Evolutionary conservation across 1,284 basidiomycete species (phyloP), one percentile per base, ranked within the genome.

Genomic region (Caloboletus firmus): DNA sequence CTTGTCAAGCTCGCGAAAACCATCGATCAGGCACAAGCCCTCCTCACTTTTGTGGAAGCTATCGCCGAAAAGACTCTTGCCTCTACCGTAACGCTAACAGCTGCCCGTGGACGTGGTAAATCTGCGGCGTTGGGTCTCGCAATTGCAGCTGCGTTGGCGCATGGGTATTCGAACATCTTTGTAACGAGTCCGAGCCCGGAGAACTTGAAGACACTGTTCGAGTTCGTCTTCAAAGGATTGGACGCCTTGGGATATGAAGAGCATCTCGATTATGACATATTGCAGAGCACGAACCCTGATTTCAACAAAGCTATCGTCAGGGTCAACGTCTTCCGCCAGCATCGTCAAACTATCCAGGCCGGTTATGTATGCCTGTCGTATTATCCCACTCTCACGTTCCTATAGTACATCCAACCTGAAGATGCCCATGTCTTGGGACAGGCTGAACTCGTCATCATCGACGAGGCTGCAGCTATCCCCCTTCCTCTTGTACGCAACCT

Each of bases 131-230:
- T 99, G 13, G 97, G 97, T 49, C 78, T 99, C 42, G 91, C 94
- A 1, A 93, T 99, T 54, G 91, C 96, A 7, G 91, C 94, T 15
- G 95, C 97, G 1, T 79, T 99, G 20, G 91, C 89, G 1, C 92
- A 98, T 67, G 95, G 95, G 18, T 99, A 99, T 72, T 91, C 93
- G 52, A 99, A 99, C 73, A 94, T 99, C 58, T 99, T 99, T 70
- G 94, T 99, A 47, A 99, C 97, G 5, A 95, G 92, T 67, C 97
- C 97, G 1, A 94, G 90, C 67, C 97, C 97, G 1, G 96, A 98
- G 73, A 99, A 99, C 73, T 77, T 99, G 74, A 95, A 91, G 75
- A 99, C 96, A 0, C 72, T 98, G n/a, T 99, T 98, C 69, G 94
- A 98, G 61, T 99, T 99, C 68, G 82, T 98, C 42, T 97, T 98